Conservation (phyloP, 1,284 basidiomycete species). For the Leccinum solheimii region DNA sequence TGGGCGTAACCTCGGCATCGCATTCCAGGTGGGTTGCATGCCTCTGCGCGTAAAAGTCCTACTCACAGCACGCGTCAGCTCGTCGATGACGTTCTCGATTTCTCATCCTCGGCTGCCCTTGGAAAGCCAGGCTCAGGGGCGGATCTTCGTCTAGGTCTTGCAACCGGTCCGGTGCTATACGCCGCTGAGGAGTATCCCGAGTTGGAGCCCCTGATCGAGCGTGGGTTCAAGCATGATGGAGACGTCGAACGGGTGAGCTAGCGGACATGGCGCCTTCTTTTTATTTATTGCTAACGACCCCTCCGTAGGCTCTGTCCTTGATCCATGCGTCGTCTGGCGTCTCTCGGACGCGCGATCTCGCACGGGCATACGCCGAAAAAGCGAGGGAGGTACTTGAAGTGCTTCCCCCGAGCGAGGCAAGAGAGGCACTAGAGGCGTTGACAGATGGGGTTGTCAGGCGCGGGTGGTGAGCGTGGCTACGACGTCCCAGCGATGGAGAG, state of each 20-base stretch:
- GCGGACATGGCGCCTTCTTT: background rate
- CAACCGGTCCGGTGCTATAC: conserved; percentile 92
- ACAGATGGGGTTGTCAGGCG: conserved; percentile 59
- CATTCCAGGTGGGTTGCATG: conserved; percentile 76
- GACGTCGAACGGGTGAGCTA: conserved; percentile 79
- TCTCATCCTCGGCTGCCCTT: conserved; percentile 64
- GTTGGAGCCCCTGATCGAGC: conserved; percentile 78
- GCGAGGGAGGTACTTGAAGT: conserved; percentile 70
- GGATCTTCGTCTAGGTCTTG: conserved; percentile 84
- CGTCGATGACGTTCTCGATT: conserved; percentile 91
- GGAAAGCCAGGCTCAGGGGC: conserved; percentile 84
- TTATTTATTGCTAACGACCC: background rate
- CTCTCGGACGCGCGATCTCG: conserved; percentile 78
- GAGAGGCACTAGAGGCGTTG: conserved; percentile 66
- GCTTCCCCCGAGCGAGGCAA: conserved; percentile 85
- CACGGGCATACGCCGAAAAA: conserved; percentile 74
- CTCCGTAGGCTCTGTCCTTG: conserved; percentile 65
- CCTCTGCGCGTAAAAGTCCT: too few relatives aligned
- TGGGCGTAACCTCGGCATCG: conserved; percentile 88
- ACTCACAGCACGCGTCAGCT: conserved; percentile 53
- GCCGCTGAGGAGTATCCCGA: conserved; percentile 90
- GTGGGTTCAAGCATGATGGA: conserved; percentile 81
- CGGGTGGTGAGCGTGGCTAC: conserved; percentile 20
- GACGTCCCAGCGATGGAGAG: background rate
- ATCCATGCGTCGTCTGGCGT: conserved; percentile 79